Conservation (phyloP, 352 stramenopile species). For the Globisporangium echinulatum region DNA sequence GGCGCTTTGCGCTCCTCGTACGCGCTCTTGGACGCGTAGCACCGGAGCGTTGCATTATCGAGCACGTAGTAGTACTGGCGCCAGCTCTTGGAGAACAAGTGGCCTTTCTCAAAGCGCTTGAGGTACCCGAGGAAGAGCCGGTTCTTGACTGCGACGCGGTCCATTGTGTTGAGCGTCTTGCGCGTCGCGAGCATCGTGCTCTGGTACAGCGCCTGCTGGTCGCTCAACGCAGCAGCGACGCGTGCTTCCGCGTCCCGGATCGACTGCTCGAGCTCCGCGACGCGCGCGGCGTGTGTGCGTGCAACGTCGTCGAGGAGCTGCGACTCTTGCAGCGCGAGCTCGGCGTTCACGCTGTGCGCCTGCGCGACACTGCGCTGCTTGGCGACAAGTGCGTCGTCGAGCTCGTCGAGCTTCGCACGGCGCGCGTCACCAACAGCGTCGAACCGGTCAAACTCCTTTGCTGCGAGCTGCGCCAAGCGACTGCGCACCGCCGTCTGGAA, state of each 20-base stretch:
- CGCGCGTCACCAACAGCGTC: constrained; percentile 40
- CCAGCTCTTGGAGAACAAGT: constrained; percentile 68
- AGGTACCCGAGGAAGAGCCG: constrained; percentile 63
- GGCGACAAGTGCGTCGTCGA: constrained; percentile 40
- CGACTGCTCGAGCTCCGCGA: constrained; percentile 26
- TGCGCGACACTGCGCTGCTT: constrained; percentile 41
- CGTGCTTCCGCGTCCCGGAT: constrained; percentile 32
- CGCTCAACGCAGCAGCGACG: constrained; percentile 41
- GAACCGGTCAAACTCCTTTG: constrained; percentile 64
- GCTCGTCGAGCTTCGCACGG: constrained; percentile 34
- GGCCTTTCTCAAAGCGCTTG: constrained; percentile 69
- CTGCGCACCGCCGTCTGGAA: constrained; percentile 45
- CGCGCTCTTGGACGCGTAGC: constrained; percentile 70
- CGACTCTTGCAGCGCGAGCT: constrained; percentile 43
- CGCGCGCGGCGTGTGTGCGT: constrained; percentile 30
- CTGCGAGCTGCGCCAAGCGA: constrained; percentile 34
- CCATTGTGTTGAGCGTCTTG: constrained; percentile 71
- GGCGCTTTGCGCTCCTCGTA: constrained; percentile 55
- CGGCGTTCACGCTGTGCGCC: constrained; percentile 36
- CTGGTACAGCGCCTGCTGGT: constrained; percentile 65
- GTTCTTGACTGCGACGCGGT: constrained; percentile 58
- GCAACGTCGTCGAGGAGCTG: constrained; percentile 43
- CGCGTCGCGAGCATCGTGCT: constrained; percentile 73
- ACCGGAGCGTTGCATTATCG: constrained; percentile 56
- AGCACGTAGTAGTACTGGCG: constrained; percentile 75